Evolutionary conservation across 129 eudicot genomes (phyloP), one percentile per base, ranked within the genome.

Genomic region (Erigeron canadensis): DNA sequence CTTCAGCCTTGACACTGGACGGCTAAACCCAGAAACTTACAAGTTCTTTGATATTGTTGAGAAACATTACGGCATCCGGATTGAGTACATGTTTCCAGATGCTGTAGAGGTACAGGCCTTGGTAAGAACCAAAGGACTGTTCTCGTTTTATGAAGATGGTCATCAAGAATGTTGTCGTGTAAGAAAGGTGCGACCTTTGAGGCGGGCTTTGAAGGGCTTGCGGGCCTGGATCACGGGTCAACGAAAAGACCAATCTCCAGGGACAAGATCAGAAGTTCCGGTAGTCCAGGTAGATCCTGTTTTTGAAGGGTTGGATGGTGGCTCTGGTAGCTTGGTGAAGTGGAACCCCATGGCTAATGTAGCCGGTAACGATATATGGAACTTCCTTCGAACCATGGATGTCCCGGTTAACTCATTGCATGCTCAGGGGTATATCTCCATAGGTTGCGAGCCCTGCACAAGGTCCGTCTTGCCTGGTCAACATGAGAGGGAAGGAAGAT

Each of bases 161-260:
- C 99, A 95, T 82, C 99, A 95, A 68, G 99, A 95, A 70, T 95
- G 99, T 81, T 95, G 99, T 80, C 91, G 99, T 15, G 97, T 95
- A 54, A 79, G 99, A 69, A 95, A 95, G 69, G 99, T 95, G 38
- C 82, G 96, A 69, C 99, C 99, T 70, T 81, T 95, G 47, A 84
- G 97, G 44, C 71, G 97, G 70, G 99, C 97, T 7, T 90, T 90
- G 22, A 90, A 86, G 81, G 99, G 99, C 5, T 71, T 95, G 12
- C 91, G 96, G 34, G 99, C 99, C 5, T 95, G 99, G 99, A 95
- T 95, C 42, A 95, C 99, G 1, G 99, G 99, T 13, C 99, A 95
- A 57, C 78, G 99, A 17, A 95, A 90, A 82, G 99, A 95, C 63
- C 99, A 95, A 81, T 95, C 99, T 4, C 99, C 99, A 0, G 99